phyloP scores from a whole-genome alignment of 305 asterid species.

The Rubia balearica region DNA sequence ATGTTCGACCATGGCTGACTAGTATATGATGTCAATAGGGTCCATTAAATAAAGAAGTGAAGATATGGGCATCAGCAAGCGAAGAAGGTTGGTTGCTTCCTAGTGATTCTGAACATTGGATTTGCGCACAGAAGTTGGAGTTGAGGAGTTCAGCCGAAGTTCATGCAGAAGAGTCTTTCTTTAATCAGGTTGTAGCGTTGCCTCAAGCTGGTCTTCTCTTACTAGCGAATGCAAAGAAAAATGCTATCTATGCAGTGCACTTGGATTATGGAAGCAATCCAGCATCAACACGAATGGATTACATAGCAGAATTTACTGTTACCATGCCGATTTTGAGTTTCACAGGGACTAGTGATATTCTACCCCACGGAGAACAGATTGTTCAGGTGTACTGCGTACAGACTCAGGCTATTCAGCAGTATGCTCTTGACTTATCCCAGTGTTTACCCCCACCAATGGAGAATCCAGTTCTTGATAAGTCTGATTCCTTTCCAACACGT shows the following conservation, averaged over 20 bases:
- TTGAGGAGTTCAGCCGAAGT: constrained; percentile 65
- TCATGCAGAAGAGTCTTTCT: constrained; percentile 68
- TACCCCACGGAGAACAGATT: constrained; percentile 77
- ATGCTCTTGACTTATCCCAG: constrained; percentile 81
- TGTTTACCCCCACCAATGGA: constrained; percentile 76
- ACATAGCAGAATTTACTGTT: constrained; percentile 87
- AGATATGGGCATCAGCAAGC: constrained; percentile 82
- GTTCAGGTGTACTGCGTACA: constrained; percentile 93
- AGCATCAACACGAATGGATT: constrained; percentile 75
- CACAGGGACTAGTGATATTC: constrained; percentile 65
- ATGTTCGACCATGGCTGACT: constrained; percentile 20
- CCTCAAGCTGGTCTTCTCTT: constrained; percentile 85
- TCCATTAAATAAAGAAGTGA: constrained; percentile 75
- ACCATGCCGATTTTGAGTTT: constrained; percentile 76
- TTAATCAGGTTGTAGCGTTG: constrained; percentile 89
- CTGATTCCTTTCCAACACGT: constrained; percentile 44
- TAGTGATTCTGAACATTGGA: constrained; percentile 87
- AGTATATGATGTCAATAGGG: constrained; percentile 43
- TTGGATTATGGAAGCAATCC: constrained; percentile 86
- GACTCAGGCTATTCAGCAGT: constrained; percentile 94
- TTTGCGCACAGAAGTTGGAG: constrained; percentile 73
- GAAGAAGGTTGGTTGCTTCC: constrained; percentile 99
- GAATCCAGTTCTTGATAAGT: constrained; percentile 41
- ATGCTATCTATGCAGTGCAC: constrained; percentile 93
- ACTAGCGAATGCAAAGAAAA: constrained; percentile 91